Evolutionary conservation across 164 flowering plant genomes (phyloP), one percentile per base, ranked within the genome.

Genomic region (grape (Vitis vinifera)): DNA sequence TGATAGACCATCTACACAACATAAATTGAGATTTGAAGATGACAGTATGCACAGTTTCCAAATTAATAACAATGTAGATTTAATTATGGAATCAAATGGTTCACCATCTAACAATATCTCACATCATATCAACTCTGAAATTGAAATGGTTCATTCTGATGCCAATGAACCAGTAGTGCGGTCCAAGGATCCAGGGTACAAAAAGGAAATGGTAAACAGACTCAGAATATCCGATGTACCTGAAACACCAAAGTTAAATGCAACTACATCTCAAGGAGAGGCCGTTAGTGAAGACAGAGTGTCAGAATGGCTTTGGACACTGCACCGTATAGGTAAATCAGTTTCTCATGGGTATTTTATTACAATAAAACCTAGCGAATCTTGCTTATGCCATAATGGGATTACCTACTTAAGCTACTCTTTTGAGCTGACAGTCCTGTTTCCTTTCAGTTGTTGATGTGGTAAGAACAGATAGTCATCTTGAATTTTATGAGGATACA

Each of bases 271-370:
- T 65, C 75, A 76, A 52, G 80, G 68, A 68, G 80, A 63, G 70
- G 50, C 72, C 61, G 77, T 64, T 16, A 76, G 76, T 82, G 93
- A 81, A 75, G 91, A 85, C 16, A 84, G 82, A 80, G 91, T 88
- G 61, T 86, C 95, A 52, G 95, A 92, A 73, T 92, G 97, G 97
- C 93, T 89, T 65, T 92, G 97, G 97, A 92, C 95, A 17, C 87
- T 92, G 79, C 97, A 92, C 77, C 82, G 83, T 59, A 92, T 92
- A 76, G 97, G 97, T 92, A 84, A 68, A 50, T 66, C 15, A 13
- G 15, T 27, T 15, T 31, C 51, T 4, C 16, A 2, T 59, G 37
- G 6, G 13, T 19, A 16, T n/a, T 8, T 50, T 37, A n/a, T 37
- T 19, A 48, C 17, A 2, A 37, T 37, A 2, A 10, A 58, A 14